Evolutionary conservation across 140 eudicot species (phyloP), one percentile per base, ranked within the genome.

Genomic region (Oenanthe javanica): DNA sequence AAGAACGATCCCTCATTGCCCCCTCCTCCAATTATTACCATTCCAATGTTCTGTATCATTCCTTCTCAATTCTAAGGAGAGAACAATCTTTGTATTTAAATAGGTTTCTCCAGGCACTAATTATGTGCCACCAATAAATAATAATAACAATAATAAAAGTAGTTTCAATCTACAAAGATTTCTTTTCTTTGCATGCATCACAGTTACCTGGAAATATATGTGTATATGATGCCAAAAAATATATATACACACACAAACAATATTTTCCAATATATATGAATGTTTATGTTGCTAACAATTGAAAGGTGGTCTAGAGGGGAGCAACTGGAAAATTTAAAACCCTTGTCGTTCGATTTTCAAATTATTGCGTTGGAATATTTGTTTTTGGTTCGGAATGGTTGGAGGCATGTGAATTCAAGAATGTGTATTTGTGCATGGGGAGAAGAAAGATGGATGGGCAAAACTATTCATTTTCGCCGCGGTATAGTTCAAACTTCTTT

Each of bases 1-100:
- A 80, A 79, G 79, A 84, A 64, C 77, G 86, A 80, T 86, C 90
- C 85, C 80, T 76, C 77, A 7, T 77, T 82, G 84, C 81, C 89
- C 97, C 81, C 55, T 73, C 83, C 86, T 75, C 78, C 84, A 59
- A 73, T 74, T 48, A 23, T 85, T 81, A 85, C 55, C 67, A 50
- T 72, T 79, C 78, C 85, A 69, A 72, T 76, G 79, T 80, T 87
- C 83, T 76, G 50, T 23, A 36, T 50, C 71, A 52, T 27, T 69
- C 79, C 81, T 89, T 80, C 81, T 86, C 94, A 84, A 86, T 81
- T 9, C 71, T 31, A 74, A 13, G 42, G 43, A 74, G 57, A 46
- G 21, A 40, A 0, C 27, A n/a, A 49, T 47, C 27, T 43, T 74
- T 19, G 0, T 8, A 0, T 18, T 2, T n/a, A 21, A 19, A 7